These are phyloP conservation scores for Jaapia argillacea DNA, from an alignment of 768 basidiomycete species.

Conservation along the genomic window DNA sequence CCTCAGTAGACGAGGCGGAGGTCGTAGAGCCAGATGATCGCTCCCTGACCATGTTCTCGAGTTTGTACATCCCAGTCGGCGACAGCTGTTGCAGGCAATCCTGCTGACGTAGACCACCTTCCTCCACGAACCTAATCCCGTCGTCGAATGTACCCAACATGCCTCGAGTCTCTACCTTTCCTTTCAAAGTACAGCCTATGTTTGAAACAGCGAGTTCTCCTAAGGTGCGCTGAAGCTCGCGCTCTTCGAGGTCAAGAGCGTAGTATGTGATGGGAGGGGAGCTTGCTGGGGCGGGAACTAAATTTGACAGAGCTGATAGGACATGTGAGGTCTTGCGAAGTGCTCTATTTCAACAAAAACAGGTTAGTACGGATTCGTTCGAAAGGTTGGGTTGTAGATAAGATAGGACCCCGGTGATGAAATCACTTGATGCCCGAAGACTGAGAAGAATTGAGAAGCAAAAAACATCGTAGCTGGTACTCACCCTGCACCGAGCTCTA, in stretches of 20 bases:
- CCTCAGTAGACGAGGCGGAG: slow-evolving; percentile 8
- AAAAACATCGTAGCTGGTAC: too few species aligned
- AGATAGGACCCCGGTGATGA: background rate
- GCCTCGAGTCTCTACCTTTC: slow-evolving; percentile 74
- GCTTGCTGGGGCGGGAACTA: slow-evolving; percentile 26
- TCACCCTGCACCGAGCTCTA: slow-evolving; percentile 95
- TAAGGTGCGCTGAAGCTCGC: slow-evolving; percentile 77
- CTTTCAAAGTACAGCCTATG: slow-evolving; percentile 48
- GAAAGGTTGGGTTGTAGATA: background rate
- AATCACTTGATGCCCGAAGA: background rate
- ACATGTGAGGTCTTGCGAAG: slow-evolving; percentile 86
- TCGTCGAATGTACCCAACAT: slow-evolving; percentile 90
- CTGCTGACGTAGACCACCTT: slow-evolving; percentile 38
- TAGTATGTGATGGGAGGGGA: slow-evolving; percentile 66
- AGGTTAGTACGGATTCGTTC: background rate
- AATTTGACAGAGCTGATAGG: slow-evolving; percentile 55
- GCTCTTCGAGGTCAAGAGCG: slow-evolving; percentile 87
- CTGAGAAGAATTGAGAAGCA: background rate
- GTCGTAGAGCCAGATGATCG: slow-evolving; percentile 30
- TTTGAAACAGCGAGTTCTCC: slow-evolving; percentile 51
- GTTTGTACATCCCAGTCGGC: slow-evolving; percentile 8
- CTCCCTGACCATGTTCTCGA: slow-evolving; percentile 15
- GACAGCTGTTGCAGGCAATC: too few species aligned
- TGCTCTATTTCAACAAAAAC: slow-evolving; percentile 35
- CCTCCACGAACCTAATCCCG: slow-evolving; percentile 69